Evolutionary conservation across 345 rosid species (phyloP).

Genomic region (Eucalyptus pauciflora): DNA sequence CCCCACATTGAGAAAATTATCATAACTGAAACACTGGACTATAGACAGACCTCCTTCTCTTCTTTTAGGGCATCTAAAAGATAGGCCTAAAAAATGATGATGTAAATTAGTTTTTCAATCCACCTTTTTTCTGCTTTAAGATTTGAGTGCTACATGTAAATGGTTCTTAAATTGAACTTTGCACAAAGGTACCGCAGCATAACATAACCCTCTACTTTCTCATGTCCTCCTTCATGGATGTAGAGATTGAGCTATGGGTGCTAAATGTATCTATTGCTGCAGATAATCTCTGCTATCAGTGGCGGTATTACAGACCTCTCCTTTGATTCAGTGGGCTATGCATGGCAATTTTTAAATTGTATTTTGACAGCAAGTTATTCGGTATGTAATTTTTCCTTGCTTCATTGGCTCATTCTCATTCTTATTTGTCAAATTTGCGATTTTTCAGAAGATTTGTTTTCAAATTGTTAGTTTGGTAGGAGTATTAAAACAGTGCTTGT

Average conservation of each 20-base stretch:
- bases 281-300: constrained; percentile 81
- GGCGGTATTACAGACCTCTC: constrained; percentile 88
- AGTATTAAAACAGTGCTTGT: neutral
- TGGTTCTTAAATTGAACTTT: neutral
- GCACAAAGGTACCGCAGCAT: neutral
- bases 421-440: neutral
- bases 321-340: constrained; percentile 59
- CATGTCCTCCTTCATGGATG: neutral
- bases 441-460: neutral
- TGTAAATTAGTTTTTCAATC: neutral
- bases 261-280: constrained; percentile 1
- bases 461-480: neutral
- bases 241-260: neutral
- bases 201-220: neutral
- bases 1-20: neutral
- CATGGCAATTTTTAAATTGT: constrained; percentile 80
- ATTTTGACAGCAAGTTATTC: constrained; percentile 86
- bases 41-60: neutral
- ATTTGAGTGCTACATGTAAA: neutral
- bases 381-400: constrained; percentile 16
- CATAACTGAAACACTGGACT: neutral
- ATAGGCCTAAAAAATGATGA: neutral
- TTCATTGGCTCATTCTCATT: neutral
- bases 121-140: neutral
- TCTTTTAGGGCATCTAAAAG: neutral